Evolutionary conservation across 116 monocot genomes (phyloP).

Genomic region (Papilionanthe hybrid): DNA sequence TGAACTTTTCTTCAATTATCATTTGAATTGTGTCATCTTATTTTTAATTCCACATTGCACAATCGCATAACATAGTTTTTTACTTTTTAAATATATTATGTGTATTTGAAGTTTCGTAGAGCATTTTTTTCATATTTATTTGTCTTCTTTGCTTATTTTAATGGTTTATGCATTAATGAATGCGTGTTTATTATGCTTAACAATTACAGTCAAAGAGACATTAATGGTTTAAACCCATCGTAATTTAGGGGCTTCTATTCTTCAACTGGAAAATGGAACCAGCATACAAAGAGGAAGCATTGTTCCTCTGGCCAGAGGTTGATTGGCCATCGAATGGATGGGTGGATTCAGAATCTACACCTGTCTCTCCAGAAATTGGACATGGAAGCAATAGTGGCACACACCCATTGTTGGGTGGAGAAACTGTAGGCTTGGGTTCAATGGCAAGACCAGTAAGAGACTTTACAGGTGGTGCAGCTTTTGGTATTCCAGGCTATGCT

Average conservation of each 20-base stretch:
- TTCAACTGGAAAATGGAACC: conserved; percentile 46
- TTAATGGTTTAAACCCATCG: background rate
- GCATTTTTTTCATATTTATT: background rate
- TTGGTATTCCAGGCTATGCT: conserved; percentile 98
- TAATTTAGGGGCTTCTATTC: conserved; percentile 64
- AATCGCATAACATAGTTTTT: background rate
- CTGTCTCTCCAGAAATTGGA: conserved; percentile 62
- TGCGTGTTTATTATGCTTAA: background rate
- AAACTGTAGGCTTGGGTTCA: conserved; percentile 37
- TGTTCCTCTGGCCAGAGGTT: conserved; percentile 71
- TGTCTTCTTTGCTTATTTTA: background rate
- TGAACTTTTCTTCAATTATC: background rate
- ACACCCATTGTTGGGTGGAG: conserved; percentile 65
- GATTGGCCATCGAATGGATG: conserved; percentile 86
- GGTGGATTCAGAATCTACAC: conserved; percentile 67
- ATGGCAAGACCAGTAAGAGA: conserved; percentile 71
- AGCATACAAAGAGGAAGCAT: conserved; percentile 20
- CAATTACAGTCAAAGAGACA: background rate
- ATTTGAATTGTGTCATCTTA: background rate
- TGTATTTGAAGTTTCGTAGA: background rate
- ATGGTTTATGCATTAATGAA: background rate
- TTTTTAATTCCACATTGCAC: background rate
- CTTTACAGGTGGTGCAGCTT: conserved; percentile 79
- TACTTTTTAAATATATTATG: background rate
- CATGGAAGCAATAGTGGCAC: conserved; percentile 56